These are phyloP conservation scores for Rhynchospora tenuis DNA, from an alignment of 176 grass and related monocot species.

Conservation along the genomic window DNA sequence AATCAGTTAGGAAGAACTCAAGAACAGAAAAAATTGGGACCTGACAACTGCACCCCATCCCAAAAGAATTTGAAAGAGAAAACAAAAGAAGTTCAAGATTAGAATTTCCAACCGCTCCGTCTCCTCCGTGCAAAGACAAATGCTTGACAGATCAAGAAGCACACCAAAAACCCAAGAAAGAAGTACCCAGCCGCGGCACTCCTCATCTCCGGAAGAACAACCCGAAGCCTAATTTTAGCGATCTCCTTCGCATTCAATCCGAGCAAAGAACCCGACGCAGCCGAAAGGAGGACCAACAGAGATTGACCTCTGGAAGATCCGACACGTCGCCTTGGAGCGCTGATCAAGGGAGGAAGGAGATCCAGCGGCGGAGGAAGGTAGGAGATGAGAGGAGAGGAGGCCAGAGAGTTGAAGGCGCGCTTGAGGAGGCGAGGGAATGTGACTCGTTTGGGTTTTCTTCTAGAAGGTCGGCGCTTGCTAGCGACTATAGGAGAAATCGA, in stretches of 20 bases:
- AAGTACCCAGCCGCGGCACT: background rate
- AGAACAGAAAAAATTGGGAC: background rate
- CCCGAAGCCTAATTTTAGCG: background rate
- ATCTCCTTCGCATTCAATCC: slow-evolving; percentile 6
- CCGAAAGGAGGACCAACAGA: background rate
- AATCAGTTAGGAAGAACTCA: background rate
- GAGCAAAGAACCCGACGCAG: background rate
- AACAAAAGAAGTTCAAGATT: background rate
- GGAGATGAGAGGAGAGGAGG: background rate
- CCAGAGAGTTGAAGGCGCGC: slow-evolving; percentile 4
- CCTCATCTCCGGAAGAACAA: background rate
- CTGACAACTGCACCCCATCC: background rate
- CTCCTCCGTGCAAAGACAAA: background rate
- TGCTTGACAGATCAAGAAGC: slow-evolving; percentile 18
- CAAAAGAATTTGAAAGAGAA: background rate
- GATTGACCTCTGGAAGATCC: background rate
- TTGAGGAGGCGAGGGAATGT: background rate
- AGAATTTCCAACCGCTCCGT: slow-evolving; percentile 7
- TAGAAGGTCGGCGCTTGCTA: background rate
- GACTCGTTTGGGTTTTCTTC: background rate
- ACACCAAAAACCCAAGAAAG: slow-evolving; percentile 21
- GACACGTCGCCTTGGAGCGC: background rate
- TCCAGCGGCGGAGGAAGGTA: slow-evolving; percentile 1
- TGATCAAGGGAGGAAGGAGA: background rate
- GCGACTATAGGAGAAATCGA: background rate